Base-by-base conservation (phyloP, 495 filamentous ascomycete species). In the Penicillium verhagenii region DNA sequence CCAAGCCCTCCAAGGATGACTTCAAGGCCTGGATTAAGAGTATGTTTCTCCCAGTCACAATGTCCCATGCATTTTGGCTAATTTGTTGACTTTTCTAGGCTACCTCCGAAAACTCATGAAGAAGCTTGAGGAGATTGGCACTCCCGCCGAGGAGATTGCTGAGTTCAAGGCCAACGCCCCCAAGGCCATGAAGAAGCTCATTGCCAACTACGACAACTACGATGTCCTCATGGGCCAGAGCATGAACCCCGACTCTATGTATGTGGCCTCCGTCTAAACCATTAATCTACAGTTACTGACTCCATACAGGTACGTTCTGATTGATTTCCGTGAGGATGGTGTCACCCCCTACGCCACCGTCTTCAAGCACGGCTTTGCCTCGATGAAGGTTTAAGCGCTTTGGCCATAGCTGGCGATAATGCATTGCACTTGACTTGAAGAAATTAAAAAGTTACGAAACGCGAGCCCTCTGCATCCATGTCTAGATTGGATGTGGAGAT, bases 301-400 rank as follows among this genome's bases (percentile, higher is more conserved):
- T 39, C 44, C 24, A 46, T 24, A 21, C 57, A 96, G 91, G 91
- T 82, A 96, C 66, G 80, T 94, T 52, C 90, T 97, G 51, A 86
- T 97, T 69, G 93, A 97, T 79, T 98, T 96, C 81, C 91, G 93
- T 65, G 92, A 95, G 68, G 95, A 97, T 62, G 94, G 94, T 71
- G 72, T 87, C 56, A 97, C 93, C 24, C 94, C 94, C 31, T 98
- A 79, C 65, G 80, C 96, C 50, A 86, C 82, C 55, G 77, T 96
- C 79, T 98, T 94, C 95, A 97, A 96, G 84, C 87, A 97, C 73
- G 95, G 94, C 61, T 78, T 98, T 63, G 80, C 76, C 57, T 88
- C 87, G 79, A 83, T 84, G 81, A 98, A 98, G 86, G 93, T 97
- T 57, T 98, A 91, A 85, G 64, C 43, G 33, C n/a, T 19, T 50